Base-by-base conservation (phyloP, 164 flowering plant species). In the Akebia trifoliata region DNA sequence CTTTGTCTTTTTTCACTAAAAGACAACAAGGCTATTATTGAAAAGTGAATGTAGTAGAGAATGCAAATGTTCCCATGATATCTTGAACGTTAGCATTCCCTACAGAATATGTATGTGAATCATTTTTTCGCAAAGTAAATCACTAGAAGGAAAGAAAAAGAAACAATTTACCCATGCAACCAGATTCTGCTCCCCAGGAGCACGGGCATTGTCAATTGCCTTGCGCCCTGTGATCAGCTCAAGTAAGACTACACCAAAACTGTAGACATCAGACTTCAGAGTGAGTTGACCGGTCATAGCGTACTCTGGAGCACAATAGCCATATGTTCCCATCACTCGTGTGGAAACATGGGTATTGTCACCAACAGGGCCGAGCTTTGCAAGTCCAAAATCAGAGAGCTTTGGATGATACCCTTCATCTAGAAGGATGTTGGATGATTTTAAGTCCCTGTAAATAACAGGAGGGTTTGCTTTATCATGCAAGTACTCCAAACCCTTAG, bases 201-300 rank as follows among this genome's bases (percentile, higher is more conserved):
- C 77, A 21, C 93, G 66, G 1, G 70, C 60, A 45, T 83, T 82
- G 64, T 92, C 98, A 47, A 89, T 86, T 45, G 95, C 98, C 72
- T 84, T 86, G 45, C 98, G 87, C 20, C 98, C 98, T 1, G 96
- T 92, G 63, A 92, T 89, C 53, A 89, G 77, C 54, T 92, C 98
- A 60, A 89, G 93, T 58, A 92, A 82, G 57, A 86, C 95, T 28
- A 92, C 98, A 38, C 98, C 96, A 66, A 92, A 89, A 65, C 98
- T 92, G 56, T 92, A 92, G 4, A 89, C 96, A 76, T 92, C 98
- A 17, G 98, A 92, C 57, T 89, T 88, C 45, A 85, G 58, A 42
- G 98, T 92, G 37, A 92, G 93, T 52, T 92, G 95, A 37, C 98
- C 98, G 31, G 96, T 92, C 95, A 85, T 85, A 15, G 93, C 95